These are phyloP conservation scores for Russula vinacea DNA, from an alignment of 768 basidiomycete species.

Conservation along the genomic window DNA sequence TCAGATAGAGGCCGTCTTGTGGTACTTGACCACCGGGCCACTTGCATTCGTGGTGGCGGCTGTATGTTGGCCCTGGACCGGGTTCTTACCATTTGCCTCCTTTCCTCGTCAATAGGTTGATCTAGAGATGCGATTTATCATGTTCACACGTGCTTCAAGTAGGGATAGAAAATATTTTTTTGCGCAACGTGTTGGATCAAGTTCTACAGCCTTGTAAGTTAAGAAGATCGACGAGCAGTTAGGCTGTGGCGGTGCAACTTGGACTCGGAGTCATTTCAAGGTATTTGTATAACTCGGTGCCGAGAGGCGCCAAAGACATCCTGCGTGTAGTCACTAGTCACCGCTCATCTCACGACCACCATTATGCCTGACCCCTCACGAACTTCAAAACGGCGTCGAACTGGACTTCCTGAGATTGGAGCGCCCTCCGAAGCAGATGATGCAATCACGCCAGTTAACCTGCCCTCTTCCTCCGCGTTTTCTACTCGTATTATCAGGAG, in stretches of 20 bases:
- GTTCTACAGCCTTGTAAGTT: too few relatives aligned
- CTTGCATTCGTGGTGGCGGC: slow-evolving; percentile 35
- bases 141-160: neutral
- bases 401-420: slow-evolving; percentile 37
- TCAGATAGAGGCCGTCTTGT: slow-evolving; percentile 38
- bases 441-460: slow-evolving; percentile 38
- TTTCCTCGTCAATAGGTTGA: neutral
- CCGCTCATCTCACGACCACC: neutral
- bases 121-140: neutral
- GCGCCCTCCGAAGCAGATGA: slow-evolving; percentile 47
- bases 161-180: neutral
- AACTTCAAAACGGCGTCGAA: slow-evolving; percentile 36
- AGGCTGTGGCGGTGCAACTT: too few relatives aligned
- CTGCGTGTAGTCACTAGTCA: neutral
- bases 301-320: neutral
- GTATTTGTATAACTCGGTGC: neutral
- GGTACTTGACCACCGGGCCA: slow-evolving; percentile 45
- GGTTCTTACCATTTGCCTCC: slow-evolving; percentile 1
- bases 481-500: slow-evolving; percentile 41
- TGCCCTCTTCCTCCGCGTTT: slow-evolving; percentile 50
- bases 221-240: too few relatives aligned
- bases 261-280: neutral
- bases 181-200: neutral
- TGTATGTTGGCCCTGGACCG: slow-evolving; percentile 20
- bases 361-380: slow-evolving; percentile 20